Base-by-base conservation (phyloP, 192 early-diverging fungal species). In the Coemansia sp. region DNA sequence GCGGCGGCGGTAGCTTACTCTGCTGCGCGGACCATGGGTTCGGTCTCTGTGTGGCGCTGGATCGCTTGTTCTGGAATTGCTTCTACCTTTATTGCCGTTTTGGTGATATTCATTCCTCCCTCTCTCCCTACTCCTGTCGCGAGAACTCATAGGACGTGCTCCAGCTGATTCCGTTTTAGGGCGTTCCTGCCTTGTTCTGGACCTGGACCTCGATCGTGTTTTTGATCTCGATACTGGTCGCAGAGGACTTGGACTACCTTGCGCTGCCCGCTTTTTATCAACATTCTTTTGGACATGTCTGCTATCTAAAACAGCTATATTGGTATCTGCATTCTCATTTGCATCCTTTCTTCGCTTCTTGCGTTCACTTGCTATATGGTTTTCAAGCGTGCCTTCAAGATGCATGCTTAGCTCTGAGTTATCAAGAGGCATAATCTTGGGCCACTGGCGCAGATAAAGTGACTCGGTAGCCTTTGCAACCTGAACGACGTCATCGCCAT, bases 381-480 rank as follows among this genome's bases (percentile, higher is more conserved):
- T 25, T 10, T 42, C 41, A 47, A 79, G 42, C 25, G 19, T 57
- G 1, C 71, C 62, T 0, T 40, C 5, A 9, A 51, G 46, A 47
- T 70, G 30, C 56, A 71, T 55, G n/a, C 77, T 64, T 18, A 91
- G 66, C 55, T 91, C 86, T 2, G 58, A 55, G 9, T 59, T 64
- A 19, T 80, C 82, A 10, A 91, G 44, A 1, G 89, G 88, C 49
- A 89, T 53, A 40, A 70, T 56, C n/a, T 67, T 58, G 14, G 82
- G 81, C 27, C 75, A 60, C 6, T 58, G 55, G 37, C 61, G 72
- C 55, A 79, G 68, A 56, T 90, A 89, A 3, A 90, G 69, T 15
- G 83, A 73, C 55, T 72, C 66, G 34, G 88, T 84, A 38, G 87
- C 79, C 40, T 78, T 79, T 14, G 87, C 82, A 37, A 87, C 83